Evolutionary conservation across 1,139 yeast species (phyloP).

Genomic region (Candida tropicalis): DNA sequence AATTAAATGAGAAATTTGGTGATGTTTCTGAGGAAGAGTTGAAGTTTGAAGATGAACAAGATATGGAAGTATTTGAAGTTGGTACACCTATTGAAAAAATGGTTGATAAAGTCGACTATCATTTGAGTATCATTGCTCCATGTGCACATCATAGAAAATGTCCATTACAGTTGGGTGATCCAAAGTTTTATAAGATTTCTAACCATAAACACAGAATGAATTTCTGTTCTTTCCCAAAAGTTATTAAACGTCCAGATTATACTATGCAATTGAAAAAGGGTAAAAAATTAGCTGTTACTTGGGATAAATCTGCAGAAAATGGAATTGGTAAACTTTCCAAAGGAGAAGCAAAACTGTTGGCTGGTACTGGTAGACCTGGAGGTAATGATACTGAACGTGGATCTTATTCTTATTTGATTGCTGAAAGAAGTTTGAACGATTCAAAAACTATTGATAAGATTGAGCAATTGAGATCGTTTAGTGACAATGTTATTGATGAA

Average conservation of each 20-base stretch:
- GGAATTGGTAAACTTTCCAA: constrained; percentile 50
- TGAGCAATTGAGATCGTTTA: constrained; percentile 34
- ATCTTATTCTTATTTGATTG: constrained; percentile 74
- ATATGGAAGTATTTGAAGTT: constrained; percentile 37
- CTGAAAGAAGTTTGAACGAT: constrained; percentile 56
- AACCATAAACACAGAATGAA: constrained; percentile 60
- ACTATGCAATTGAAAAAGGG: constrained; percentile 85
- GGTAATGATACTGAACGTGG: constrained; percentile 76
- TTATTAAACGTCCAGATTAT: constrained; percentile 75
- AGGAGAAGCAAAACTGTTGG: constrained; percentile 30
- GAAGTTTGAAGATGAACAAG: constrained; percentile 51
- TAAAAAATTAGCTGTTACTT: constrained; percentile 65
- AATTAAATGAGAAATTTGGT: constrained; percentile 37
- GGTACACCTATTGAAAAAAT: constrained; percentile 15
- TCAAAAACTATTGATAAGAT: constrained; percentile 34
- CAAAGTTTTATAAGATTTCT: constrained; percentile 64
- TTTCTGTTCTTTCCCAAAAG: constrained; percentile 79
- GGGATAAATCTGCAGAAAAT: constrained; percentile 62
- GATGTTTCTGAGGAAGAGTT: constrained; percentile 45
- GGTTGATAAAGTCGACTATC: constrained; percentile 45
- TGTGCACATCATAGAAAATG: constrained; percentile 88
- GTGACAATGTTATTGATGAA: constrained; percentile 27
- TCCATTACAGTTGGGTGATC: constrained; percentile 81
- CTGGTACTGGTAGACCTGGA: constrained; percentile 75
- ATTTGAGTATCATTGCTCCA: constrained; percentile 76